Base-by-base conservation (phyloP, 2,329 filamentous ascomycete genomes). In the Rhytidhysteron rufulum region DNA sequence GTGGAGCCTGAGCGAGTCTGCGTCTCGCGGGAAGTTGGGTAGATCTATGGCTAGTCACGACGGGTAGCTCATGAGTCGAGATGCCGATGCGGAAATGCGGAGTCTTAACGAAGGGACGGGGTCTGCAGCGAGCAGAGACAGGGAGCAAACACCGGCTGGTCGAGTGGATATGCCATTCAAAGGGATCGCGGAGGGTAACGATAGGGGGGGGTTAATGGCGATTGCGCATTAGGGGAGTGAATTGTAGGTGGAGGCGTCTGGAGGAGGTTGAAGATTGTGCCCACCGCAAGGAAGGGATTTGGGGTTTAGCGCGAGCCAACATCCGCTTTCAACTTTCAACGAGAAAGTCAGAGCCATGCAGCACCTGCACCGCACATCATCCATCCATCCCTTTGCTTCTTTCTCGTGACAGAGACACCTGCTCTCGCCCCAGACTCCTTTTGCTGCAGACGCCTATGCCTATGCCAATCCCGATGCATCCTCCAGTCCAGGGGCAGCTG, bases 61-160 rank as follows among this genome's bases (percentile, higher is more conserved):
- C 54, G 42, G 47, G 48, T 47, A 53, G 57, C 25, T 63, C 62
- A 65, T 65, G 49, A 54, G 57, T 50, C 27, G 44, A n/a, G n/a
- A 39, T n/a, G 39, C 13, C 33, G n/a, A n/a, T n/a, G n/a, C n/a
- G n/a, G n/a, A n/a, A n/a, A n/a, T n/a, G 21, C 25, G 16, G 32
- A 43, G 40, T 39, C 43, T 46, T 34, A 37, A 37, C 36, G 41
- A 38, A 48, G 46, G 33, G 34, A 35, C 46, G 44, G 40, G 50
- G 42, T 40, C 45, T 48, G 36, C 40, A 49, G 34, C 33, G 31
- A 34, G 20, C 33, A 39, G 25, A 36, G 40, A 52, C 35, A 42
- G 39, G 30, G 33, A 43, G 50, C 38, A 39, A 42, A 43, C 38
- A 44, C 43, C 47, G 37, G 34, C 47, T 47, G 19, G 44, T 45